Conservation (phyloP, 352 stramenopile genomes). For the Thraustotheca clavata region DNA sequence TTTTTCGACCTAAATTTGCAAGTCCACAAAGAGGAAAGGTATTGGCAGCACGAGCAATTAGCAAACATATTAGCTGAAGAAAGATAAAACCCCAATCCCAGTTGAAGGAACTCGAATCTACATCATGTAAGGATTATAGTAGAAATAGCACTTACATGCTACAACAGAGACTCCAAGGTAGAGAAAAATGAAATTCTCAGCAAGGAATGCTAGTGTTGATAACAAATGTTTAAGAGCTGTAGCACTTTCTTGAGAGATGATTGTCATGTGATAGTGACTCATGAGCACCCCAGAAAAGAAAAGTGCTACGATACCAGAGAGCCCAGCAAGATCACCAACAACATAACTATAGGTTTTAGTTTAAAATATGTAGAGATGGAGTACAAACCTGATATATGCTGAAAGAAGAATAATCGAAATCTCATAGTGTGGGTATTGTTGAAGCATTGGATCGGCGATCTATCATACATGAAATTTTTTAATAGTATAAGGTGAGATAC, state of each 20-base stretch:
- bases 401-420: conserved; percentile 81
- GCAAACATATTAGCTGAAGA: conserved; percentile 52
- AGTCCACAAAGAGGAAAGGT: conserved; percentile 72
- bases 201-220: conserved; percentile 69
- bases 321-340: conserved; percentile 53
- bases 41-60: conserved; percentile 60
- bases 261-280: conserved; percentile 82
- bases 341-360: conserved; percentile 45
- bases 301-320: conserved; percentile 91
- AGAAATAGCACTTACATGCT: conserved; percentile 36
- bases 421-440: conserved; percentile 75
- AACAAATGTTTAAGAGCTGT: conserved; percentile 69
- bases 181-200: conserved; percentile 85
- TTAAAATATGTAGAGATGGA: background rate
- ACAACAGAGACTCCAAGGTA: conserved; percentile 82
- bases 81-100: conserved; percentile 82
- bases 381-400: conserved; percentile 38
- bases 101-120: conserved; percentile 48
- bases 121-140: background rate
- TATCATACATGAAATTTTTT: background rate
- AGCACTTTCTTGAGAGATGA: conserved; percentile 66
- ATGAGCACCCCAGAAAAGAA: conserved; percentile 90
- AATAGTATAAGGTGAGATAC: conserved; percentile 11
- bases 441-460: conserved; percentile 53
- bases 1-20: conserved; percentile 52